Evolutionary conservation across 768 basidiomycete species (phyloP).

Genomic region (Phlebiopsis gigantea): DNA sequence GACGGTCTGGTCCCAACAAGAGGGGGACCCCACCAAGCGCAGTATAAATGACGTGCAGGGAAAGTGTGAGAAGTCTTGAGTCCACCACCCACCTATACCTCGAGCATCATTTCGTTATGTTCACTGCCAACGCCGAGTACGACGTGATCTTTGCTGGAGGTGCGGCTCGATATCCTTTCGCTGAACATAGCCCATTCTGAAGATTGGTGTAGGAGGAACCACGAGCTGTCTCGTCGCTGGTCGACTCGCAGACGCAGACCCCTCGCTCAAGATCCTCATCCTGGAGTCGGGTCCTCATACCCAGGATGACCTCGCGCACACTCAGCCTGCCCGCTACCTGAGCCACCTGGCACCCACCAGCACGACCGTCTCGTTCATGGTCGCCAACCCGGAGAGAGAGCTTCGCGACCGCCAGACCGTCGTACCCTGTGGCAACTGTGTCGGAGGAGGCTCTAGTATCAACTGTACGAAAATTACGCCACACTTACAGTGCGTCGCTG

Average conservation of each 20-base stretch:
- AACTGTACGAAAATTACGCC: conserved; percentile 39
- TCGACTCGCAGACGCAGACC: conserved; percentile 48
- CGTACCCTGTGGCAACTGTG: conserved; percentile 40
- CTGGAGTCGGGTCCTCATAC: conserved; percentile 56
- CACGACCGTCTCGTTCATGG: conserved; percentile 40
- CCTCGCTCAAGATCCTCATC: conserved; percentile 51
- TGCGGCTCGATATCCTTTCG: neutral
- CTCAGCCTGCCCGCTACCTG: conserved; percentile 49
- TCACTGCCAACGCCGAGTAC: conserved; percentile 5
- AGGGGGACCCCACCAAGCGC: neutral
- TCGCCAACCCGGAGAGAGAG: conserved; percentile 34
- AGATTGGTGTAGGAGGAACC: conserved; percentile 36
- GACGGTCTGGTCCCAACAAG: neutral
- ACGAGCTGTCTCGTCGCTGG: conserved; percentile 53
- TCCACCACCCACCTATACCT: neutral
- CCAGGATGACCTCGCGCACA: conserved; percentile 38
- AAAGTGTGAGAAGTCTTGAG: neutral
- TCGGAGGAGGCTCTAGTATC: conserved; percentile 61
- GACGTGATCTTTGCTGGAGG: conserved; percentile 15
- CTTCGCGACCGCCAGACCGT: conserved; percentile 39
- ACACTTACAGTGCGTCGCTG: conserved; percentile 15
- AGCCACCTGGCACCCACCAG: conserved; percentile 34
- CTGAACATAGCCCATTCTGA: neutral
- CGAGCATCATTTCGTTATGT: neutral
- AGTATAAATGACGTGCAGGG: neutral